Evolutionary conservation across 1,284 basidiomycete species (phyloP).

Genomic region (Cryptococcus sp.): DNA sequence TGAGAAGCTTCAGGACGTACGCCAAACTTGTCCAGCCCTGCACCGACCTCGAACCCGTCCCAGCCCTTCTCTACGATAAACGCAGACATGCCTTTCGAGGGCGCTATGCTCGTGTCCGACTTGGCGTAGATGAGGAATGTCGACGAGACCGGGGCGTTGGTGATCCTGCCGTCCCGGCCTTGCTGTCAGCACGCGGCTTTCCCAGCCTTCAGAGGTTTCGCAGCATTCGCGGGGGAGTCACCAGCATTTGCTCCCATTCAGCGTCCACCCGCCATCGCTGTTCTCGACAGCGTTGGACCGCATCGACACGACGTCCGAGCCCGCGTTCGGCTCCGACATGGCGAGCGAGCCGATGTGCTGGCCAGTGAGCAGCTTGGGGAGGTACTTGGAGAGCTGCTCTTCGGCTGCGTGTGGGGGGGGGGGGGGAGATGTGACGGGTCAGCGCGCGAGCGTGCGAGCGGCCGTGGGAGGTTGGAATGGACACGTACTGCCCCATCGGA

Average conservation of each 20-base stretch:
- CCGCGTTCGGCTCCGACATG: conserved; percentile 88
- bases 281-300: conserved; percentile 62
- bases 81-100: conserved; percentile 81
- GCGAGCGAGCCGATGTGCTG: conserved; percentile 83
- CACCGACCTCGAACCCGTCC: conserved; percentile 81
- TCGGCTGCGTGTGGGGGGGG: conserved; percentile 39
- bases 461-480: neutral
- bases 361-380: conserved; percentile 77
- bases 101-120: conserved; percentile 65
- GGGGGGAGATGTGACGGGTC: neutral
- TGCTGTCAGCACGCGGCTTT: too few relatives aligned
- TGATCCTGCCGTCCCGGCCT: conserved; percentile 57
- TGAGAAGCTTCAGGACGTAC: conserved; percentile 34
- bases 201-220: too few relatives aligned
- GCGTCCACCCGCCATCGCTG: conserved; percentile 65
- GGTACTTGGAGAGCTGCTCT: conserved; percentile 80
- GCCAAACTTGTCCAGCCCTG: conserved; percentile 90
- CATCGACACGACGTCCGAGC: conserved; percentile 93
- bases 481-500: conserved; percentile 67
- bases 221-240: too few relatives aligned
- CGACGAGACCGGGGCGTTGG: conserved; percentile 84
- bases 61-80: conserved; percentile 83
- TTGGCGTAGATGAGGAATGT: conserved; percentile 93
- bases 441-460: neutral
- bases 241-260: conserved; percentile 94